phyloP scores from a whole-genome alignment of 1,284 basidiomycete genomes.

The Melampsora americana region DNA sequence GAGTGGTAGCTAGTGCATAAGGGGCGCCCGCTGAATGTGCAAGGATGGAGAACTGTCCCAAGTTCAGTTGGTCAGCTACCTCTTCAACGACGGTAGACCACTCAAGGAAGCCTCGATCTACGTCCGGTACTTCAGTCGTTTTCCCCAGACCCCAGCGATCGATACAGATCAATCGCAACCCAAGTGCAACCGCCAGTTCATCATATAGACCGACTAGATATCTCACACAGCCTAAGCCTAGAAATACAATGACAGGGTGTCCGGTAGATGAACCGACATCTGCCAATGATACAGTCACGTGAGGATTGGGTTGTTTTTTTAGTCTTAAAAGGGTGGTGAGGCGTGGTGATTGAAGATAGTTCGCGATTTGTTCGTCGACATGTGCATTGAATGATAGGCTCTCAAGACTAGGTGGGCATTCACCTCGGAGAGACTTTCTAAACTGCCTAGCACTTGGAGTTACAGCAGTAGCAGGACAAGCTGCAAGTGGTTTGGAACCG shows the following conservation, averaged over 20 bases:
- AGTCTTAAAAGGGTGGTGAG: slow-evolving; percentile 78
- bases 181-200: slow-evolving; percentile 84
- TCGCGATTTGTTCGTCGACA: slow-evolving; percentile 46
- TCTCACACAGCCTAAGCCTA: slow-evolving; percentile 88
- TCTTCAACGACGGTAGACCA: slow-evolving; percentile 89
- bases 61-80: slow-evolving; percentile 73
- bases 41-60: slow-evolving; percentile 79
- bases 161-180: slow-evolving; percentile 83
- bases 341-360: slow-evolving; percentile 73
- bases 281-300: slow-evolving; percentile 80
- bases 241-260: slow-evolving; percentile 80
- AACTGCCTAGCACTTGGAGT: neutral
- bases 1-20: slow-evolving; percentile 83
- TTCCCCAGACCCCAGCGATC: slow-evolving; percentile 94
- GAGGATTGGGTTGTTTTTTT: slow-evolving; percentile 70
- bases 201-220: slow-evolving; percentile 93
- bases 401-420: too few relatives aligned
- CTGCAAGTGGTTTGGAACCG: neutral
- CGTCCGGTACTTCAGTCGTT: slow-evolving; percentile 63
- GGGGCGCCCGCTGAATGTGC: slow-evolving; percentile 97
- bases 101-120: slow-evolving; percentile 72
- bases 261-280: slow-evolving; percentile 80
- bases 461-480: neutral
- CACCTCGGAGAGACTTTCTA: too few relatives aligned
- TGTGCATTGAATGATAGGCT: neutral